Evolutionary conservation across 768 basidiomycete genomes (phyloP).

Genomic region (Kwoniella dendrophila): DNA sequence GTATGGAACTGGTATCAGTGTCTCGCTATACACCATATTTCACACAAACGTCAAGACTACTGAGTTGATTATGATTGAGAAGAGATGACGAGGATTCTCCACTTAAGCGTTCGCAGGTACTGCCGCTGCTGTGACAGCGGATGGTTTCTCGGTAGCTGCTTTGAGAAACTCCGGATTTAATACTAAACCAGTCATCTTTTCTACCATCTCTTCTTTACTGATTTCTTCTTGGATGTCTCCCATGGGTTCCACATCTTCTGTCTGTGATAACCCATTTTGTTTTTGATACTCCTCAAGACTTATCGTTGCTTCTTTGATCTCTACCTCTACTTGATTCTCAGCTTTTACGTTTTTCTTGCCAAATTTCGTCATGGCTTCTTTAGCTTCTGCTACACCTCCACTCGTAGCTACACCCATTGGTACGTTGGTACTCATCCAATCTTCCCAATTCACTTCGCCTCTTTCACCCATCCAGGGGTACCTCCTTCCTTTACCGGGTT

Average conservation of each 20-base stretch:
- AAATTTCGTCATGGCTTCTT: not conserved
- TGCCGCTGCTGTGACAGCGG: no score
- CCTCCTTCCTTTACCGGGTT: slow-evolving; percentile 22
- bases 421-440: slow-evolving; percentile 29
- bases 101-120: no score
- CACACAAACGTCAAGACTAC: no score
- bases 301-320: not conserved
- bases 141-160: no score
- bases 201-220: not conserved
- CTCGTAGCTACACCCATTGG: slow-evolving; percentile 4
- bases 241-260: no score
- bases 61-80: no score
- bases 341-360: not conserved
- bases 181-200: not conserved
- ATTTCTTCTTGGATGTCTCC: not conserved
- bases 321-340: not conserved
- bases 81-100: no score
- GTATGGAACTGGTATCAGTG: no score
- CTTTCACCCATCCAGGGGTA: slow-evolving; percentile 53
- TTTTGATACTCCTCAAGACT: not conserved
- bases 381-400: slow-evolving; percentile 7
- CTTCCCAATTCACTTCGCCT: slow-evolving; percentile 47
- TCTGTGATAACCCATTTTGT: no score
- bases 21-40: no score
- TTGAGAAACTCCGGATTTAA: no score